Conservation (phyloP, 306 rosid genomes). For the Casuarina equisetifolia region DNA sequence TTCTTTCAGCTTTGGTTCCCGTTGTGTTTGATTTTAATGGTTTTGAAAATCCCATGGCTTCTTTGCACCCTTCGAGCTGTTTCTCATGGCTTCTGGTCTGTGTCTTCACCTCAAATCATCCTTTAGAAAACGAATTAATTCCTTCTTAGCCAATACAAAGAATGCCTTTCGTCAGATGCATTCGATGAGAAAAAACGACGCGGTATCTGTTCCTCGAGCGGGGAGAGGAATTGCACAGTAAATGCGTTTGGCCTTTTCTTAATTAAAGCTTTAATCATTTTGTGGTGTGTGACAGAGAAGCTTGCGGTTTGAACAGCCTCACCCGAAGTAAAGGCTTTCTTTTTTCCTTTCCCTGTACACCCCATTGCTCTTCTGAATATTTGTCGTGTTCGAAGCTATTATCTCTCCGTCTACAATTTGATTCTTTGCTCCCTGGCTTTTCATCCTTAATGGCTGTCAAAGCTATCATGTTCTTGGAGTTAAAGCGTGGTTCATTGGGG, state of each 20-base stretch:
- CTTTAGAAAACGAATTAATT: background rate
- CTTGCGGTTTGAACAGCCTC: background rate
- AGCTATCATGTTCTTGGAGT: too few species aligned
- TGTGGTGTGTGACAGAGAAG: background rate
- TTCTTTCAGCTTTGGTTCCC: background rate
- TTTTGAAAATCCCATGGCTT: background rate
- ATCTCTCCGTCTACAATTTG: too few species aligned
- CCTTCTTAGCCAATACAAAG: background rate
- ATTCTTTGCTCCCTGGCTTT: too few species aligned
- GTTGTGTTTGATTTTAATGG: background rate
- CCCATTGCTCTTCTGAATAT: too few species aligned
- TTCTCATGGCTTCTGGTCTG: background rate
- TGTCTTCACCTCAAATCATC: background rate
- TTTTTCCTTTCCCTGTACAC: too few species aligned
- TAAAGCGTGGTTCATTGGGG: too few species aligned
- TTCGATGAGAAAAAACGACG: too few species aligned
- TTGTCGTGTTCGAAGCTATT: too few species aligned
- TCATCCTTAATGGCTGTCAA: too few species aligned
- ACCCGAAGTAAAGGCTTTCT: too few species aligned
- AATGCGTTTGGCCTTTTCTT: background rate
- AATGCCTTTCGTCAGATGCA: background rate
- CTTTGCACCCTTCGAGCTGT: background rate
- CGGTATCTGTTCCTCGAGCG: too few species aligned
- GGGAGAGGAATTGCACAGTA: too few species aligned
- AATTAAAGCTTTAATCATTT: background rate